These are phyloP conservation scores for Phyllostachys edulis DNA, from an alignment of 176 grass and related monocot species.

Conservation along the genomic window DNA sequence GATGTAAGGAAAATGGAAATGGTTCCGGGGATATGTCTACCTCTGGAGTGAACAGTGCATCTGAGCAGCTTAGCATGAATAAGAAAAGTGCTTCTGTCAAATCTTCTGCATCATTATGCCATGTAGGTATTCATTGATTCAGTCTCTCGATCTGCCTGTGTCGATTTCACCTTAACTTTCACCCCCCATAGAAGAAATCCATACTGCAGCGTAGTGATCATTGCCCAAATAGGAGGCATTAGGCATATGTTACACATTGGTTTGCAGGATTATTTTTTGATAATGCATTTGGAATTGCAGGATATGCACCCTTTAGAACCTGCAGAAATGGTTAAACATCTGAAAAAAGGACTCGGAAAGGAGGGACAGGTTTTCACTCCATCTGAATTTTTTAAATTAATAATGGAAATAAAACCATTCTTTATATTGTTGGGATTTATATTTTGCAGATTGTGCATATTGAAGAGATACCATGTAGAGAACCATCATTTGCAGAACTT, in stretches of 20 bases:
- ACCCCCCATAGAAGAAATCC: background rate
- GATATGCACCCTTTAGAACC: conserved; percentile 51
- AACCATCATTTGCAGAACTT: conserved; percentile 57
- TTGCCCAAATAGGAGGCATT: conserved; percentile 5
- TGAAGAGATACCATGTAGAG: conserved; percentile 64
- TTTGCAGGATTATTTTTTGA: background rate
- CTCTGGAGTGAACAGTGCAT: conserved; percentile 30
- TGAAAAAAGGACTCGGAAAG: conserved; percentile 73
- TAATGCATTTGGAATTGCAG: conserved; percentile 42
- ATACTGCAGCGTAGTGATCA: background rate
- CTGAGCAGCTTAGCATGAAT: conserved; percentile 26
- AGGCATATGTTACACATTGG: conserved; percentile 1
- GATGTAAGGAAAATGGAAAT: conserved; percentile 37
- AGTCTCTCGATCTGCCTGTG: background rate
- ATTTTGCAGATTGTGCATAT: conserved; percentile 78
- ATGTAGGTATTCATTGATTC: conserved; percentile 41
- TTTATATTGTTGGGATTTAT: background rate
- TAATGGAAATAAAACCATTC: background rate
- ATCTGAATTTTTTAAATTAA: background rate
- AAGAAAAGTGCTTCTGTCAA: conserved; percentile 41
- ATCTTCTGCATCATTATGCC: conserved; percentile 44
- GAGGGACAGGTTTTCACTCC: conserved; percentile 65
- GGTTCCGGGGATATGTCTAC: conserved; percentile 22
- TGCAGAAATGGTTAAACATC: conserved; percentile 85
- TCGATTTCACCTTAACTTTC: conserved; percentile 23